phyloP scores from a whole-genome alignment of 2,329 filamentous ascomycete species.

The Trichoderma atroviride region DNA sequence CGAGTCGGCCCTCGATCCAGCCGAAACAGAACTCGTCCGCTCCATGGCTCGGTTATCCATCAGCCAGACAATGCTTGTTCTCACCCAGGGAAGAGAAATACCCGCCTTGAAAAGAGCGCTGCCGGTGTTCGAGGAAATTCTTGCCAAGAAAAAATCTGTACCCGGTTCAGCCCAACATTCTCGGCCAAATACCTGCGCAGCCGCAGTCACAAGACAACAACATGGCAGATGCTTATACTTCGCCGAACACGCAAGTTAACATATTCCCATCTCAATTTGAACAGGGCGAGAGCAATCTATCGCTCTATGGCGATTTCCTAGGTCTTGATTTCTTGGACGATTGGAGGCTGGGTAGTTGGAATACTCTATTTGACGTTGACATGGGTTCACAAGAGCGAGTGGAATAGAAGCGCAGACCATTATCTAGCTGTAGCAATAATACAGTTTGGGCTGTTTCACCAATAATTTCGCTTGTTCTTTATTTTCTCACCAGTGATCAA shows the following conservation, averaged over 20 bases:
- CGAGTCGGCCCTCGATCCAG: neutral
- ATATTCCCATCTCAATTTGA: neutral
- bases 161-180: neutral
- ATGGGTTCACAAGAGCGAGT: neutral
- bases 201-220: neutral
- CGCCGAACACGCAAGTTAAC: neutral
- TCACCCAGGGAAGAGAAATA: neutral
- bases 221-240: neutral
- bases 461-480: neutral
- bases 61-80: neutral
- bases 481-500: neutral
- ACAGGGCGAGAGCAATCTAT: neutral
- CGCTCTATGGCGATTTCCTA: neutral
- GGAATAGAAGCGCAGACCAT: neutral
- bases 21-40: neutral
- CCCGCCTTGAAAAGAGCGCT: neutral
- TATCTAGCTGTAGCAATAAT: neutral
- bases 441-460: neutral
- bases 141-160: neutral
- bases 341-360: neutral
- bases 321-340: neutral
- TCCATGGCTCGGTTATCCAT: neutral
- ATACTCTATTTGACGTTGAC: neutral
- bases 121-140: neutral
- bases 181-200: neutral